Percentiles rank a stretch among this genome's conserved stretches.
phyloP scores from a whole-genome alignment of 139 green algal species.

The Chlamydomonas applanata region DNA sequence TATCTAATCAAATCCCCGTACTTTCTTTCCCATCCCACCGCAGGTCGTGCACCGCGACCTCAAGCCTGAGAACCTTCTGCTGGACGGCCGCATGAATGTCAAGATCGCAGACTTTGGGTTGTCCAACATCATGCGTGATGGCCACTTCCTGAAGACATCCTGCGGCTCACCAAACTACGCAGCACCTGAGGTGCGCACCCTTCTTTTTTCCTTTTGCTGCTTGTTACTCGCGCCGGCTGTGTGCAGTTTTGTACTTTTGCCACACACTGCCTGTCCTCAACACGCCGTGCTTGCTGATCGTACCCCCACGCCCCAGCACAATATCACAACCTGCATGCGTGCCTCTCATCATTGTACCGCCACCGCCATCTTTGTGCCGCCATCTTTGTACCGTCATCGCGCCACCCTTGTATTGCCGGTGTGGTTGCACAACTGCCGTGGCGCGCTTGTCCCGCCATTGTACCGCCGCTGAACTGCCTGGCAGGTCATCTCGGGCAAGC shows the following conservation, averaged over 20 bases:
- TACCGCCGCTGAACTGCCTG: not conserved
- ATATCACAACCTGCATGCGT: too few relatives aligned
- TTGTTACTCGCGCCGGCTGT: not conserved
- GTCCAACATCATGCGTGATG: conserved; percentile 97
- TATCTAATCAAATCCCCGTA: too few relatives aligned
- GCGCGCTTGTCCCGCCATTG: too few relatives aligned
- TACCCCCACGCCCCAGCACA: not conserved
- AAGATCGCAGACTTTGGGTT: conserved; percentile 90
- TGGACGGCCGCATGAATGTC: conserved; percentile 75
- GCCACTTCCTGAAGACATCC: conserved; percentile 97
- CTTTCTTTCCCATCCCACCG: too few relatives aligned
- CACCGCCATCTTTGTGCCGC: too few relatives aligned
- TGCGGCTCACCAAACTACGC: conserved; percentile 98
- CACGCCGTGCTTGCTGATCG: not conserved
- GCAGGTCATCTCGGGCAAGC: conserved; percentile 93
- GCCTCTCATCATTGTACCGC: too few relatives aligned
- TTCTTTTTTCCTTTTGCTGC: not conserved
- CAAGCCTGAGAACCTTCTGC: conserved; percentile 98
- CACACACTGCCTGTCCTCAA: not conserved
- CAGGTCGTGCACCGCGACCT: conserved; percentile 63
- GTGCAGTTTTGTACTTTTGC: not conserved
- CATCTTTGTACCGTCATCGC: too few relatives aligned
- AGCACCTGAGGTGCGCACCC: conserved; percentile 84
- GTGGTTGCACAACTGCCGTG: too few relatives aligned
- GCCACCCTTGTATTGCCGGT: too few relatives aligned